phyloP scores from a whole-genome alignment of 2,329 filamentous ascomycete species.

The Bipolaris sorokiniana region DNA sequence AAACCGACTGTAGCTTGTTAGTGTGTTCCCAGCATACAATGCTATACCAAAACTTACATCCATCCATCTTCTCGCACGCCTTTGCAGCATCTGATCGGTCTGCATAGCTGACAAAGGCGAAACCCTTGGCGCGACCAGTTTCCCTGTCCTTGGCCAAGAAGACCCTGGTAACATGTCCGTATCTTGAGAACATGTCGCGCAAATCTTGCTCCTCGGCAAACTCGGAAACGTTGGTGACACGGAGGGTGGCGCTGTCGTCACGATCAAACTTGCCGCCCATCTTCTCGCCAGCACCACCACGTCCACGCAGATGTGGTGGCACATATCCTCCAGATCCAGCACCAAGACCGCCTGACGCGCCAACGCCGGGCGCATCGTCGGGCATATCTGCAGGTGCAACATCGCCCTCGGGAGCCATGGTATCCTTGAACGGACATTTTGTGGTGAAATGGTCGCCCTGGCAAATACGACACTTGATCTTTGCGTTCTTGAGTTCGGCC shows the following conservation, averaged over 20 bases:
- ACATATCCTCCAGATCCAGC: constrained; percentile 84
- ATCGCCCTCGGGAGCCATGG: constrained; percentile 82
- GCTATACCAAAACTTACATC: constrained; percentile 63
- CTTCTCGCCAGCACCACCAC: constrained; percentile 75
- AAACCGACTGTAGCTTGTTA: constrained; percentile 63
- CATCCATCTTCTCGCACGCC: constrained; percentile 98
- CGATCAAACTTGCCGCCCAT: constrained; percentile 95
- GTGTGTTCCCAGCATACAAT: constrained; percentile 5
- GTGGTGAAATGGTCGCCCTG: constrained; percentile 99
- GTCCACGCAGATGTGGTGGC: constrained; percentile 87
- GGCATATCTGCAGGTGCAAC: constrained; percentile 55
- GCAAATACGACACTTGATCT: constrained; percentile 99
- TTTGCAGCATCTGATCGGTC: constrained; percentile 88
- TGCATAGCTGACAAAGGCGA: constrained; percentile 97
- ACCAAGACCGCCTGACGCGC: constrained; percentile 63
- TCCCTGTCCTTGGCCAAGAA: constrained; percentile 98
- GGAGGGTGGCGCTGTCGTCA: constrained; percentile 93
- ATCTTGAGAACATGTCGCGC: constrained; percentile 97
- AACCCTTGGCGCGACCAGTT: constrained; percentile 94
- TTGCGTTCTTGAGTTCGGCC: constrained; percentile 88
- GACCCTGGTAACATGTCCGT: constrained; percentile 93
- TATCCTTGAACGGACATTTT: constrained; percentile 99
- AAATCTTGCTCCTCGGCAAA: constrained; percentile 96
- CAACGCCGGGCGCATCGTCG: constrained; percentile 51
- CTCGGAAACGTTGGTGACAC: constrained; percentile 98